Percentiles rank a stretch among this genome's conserved stretches.
Evolutionary conservation across 352 stramenopile genomes (phyloP).

Genomic region (Phytophthora colocasiae): DNA sequence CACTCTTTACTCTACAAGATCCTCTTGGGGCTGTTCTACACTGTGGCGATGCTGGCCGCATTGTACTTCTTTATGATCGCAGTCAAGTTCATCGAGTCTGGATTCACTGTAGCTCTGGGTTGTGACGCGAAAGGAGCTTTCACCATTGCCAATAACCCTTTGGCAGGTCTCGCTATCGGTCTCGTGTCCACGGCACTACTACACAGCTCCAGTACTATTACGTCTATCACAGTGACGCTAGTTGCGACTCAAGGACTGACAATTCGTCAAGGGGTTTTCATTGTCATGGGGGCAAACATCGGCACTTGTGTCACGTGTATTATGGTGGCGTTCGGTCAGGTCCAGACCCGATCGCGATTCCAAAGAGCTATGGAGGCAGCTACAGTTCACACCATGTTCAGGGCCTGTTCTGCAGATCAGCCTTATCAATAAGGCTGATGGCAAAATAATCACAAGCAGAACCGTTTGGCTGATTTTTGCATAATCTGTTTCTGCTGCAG

Average conservation of each 20-base stretch:
- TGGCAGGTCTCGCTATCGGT: conserved; percentile 76
- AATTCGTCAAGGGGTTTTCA: conserved; percentile 84
- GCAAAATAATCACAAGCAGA: too few species aligned
- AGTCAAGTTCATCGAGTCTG: conserved; percentile 74
- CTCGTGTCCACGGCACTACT: conserved; percentile 70
- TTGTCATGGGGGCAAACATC: conserved; percentile 93
- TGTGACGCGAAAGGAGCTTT: conserved; percentile 69
- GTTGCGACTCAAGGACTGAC: conserved; percentile 66
- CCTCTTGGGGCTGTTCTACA: conserved; percentile 35
- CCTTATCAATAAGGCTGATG: too few species aligned
- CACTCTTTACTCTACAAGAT: conserved; percentile 26
- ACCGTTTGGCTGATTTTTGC: too few species aligned
- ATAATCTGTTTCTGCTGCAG: too few species aligned
- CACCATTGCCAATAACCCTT: conserved; percentile 66
- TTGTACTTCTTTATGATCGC: conserved; percentile 86
- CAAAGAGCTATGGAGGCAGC: conserved; percentile 63
- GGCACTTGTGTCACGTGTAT: conserved; percentile 90
- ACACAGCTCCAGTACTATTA: conserved; percentile 77
- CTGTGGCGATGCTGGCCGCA: conserved; percentile 41
- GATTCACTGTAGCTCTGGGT: conserved; percentile 69
- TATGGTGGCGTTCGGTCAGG: conserved; percentile 89
- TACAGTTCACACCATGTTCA: conserved; percentile 67
- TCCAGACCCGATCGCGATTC: conserved; percentile 67
- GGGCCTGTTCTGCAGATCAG: too few species aligned
- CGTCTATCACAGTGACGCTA: conserved; percentile 71